These are phyloP conservation scores for Colletotrichum echinochloae DNA, from an alignment of 2,329 filamentous ascomycete genomes.

Conservation along the genomic window DNA sequence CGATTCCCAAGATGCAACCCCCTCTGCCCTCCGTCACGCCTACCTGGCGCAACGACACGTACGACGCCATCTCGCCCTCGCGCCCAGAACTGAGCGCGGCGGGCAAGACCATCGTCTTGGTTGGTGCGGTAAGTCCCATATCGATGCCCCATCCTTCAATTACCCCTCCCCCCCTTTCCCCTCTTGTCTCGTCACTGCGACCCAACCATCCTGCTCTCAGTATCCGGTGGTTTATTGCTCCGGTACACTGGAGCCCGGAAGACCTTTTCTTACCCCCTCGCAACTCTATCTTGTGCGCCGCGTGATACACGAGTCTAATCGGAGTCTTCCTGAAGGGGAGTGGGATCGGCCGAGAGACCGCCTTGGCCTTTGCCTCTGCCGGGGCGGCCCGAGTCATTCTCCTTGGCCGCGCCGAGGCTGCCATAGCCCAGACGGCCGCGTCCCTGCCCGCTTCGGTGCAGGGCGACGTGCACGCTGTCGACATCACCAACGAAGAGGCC, in stretches of 20 bases:
- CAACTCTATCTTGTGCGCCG: background rate
- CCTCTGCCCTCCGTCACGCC: conserved; percentile 41
- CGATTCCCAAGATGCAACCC: conserved; percentile 28
- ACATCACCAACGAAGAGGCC: conserved; percentile 27
- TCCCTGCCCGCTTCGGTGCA: conserved; percentile 41
- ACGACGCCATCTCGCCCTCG: conserved; percentile 53
- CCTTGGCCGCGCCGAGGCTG: conserved; percentile 50
- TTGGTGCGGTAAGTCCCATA: conserved; percentile 65
- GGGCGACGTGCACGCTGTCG: conserved; percentile 15
- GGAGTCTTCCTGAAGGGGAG: conserved; percentile 21
- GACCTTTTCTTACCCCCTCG: background rate
- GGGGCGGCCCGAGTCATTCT: conserved; percentile 54
- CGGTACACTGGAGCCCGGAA: background rate
- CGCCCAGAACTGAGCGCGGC: conserved; percentile 54
- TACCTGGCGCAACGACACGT: conserved; percentile 50
- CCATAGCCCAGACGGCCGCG: conserved; percentile 45
- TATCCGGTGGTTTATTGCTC: background rate
- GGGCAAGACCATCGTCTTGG: conserved; percentile 70
- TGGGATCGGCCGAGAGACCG: conserved; percentile 76
- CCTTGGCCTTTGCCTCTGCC: conserved; percentile 65
- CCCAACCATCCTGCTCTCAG: background rate
- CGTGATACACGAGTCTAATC: conserved; percentile 7
- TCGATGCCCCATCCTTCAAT: background rate
- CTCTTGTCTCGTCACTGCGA: background rate
- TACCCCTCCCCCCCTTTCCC: background rate